Evolutionary conservation across 192 early-diverging fungal genomes (phyloP).

Genomic region (Coemansia sp.): DNA sequence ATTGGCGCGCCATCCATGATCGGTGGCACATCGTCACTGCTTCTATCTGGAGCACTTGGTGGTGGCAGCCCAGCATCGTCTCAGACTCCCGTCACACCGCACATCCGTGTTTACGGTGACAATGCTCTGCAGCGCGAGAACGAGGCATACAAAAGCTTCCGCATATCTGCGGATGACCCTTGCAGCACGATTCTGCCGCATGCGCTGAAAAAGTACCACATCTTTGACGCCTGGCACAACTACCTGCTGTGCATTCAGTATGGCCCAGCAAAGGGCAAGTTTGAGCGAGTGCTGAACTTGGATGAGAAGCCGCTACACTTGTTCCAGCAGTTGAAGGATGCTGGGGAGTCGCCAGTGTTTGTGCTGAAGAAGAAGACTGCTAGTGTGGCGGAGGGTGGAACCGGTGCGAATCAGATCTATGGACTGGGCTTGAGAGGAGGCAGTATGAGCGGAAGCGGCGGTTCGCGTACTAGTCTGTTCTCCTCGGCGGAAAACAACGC

Average conservation of each 20-base stretch:
- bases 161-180: conserved; percentile 78
- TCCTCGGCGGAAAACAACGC: conserved; percentile 48
- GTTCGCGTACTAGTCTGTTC: conserved; percentile 45
- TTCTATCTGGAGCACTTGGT: conserved; percentile 27
- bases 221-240: conserved; percentile 82
- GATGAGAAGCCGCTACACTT: conserved; percentile 73
- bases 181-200: conserved; percentile 84
- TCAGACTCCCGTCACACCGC: conserved; percentile 52
- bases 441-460: conserved; percentile 24
- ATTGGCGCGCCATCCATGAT: not conserved
- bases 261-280: conserved; percentile 60
- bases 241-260: conserved; percentile 84
- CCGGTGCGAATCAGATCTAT: conserved; percentile 2
- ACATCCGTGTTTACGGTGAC: conserved; percentile 86
- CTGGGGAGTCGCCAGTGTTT: conserved; percentile 71
- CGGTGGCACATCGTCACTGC: conserved; percentile 34
- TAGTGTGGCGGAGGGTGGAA: not conserved
- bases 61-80: conserved; percentile 16
- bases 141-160: conserved; percentile 86
- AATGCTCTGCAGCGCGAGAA: conserved; percentile 63
- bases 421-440: conserved; percentile 15
- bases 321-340: conserved; percentile 76
- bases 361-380: conserved; percentile 65
- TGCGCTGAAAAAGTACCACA: conserved; percentile 90
- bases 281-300: conserved; percentile 66